A percentile compares a stretch with the other conserved stretches of the same genome.
Evolutionary conservation across 768 basidiomycete species (phyloP).

Genomic region (Kwoniella dejecticola): DNA sequence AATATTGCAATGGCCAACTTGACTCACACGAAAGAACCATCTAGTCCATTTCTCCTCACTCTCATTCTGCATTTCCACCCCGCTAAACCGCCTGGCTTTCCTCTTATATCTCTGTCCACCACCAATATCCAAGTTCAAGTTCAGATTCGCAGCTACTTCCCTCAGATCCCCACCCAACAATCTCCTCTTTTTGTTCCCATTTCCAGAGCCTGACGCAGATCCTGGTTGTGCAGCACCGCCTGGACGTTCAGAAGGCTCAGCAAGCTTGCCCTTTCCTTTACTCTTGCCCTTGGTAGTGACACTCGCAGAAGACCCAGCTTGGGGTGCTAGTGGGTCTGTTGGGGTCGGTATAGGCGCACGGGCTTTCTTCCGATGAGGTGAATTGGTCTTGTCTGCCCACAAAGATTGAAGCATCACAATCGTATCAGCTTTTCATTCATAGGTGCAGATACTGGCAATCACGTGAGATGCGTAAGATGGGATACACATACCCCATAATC

Average conservation of each 20-base stretch:
- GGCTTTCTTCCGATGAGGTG: conserved; percentile 31
- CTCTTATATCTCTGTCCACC: conserved; percentile 22
- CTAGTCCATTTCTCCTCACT: conserved; percentile 26
- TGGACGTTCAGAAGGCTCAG: too few relatives aligned
- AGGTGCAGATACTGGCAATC: too few relatives aligned
- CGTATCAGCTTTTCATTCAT: too few relatives aligned
- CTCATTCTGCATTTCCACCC: conserved; percentile 9
- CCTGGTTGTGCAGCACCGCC: too few relatives aligned
- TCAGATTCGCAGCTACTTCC: conserved; percentile 2
- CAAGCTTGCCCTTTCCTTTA: conserved; percentile 7
- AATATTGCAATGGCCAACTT: background rate
- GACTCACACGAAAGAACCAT: conserved; percentile 42
- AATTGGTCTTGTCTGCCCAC: conserved; percentile 35
- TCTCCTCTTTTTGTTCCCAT: background rate
- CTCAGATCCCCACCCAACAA: conserved; percentile 2
- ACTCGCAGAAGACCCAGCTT: background rate
- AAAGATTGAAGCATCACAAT: background rate
- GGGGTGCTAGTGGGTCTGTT: conserved; percentile 7
- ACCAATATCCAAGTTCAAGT: background rate
- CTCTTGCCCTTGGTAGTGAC: conserved; percentile 1
- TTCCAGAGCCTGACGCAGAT: background rate
- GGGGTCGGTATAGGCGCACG: conserved; percentile 8
- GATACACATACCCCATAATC: conserved; percentile 46
- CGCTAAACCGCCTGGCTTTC: conserved; percentile 10
- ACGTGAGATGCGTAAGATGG: too few relatives aligned